Evolutionary conservation across 2,329 filamentous ascomycete genomes (phyloP), one percentile per base, ranked within the genome.

Genomic region (Penicillium rolfsii): DNA sequence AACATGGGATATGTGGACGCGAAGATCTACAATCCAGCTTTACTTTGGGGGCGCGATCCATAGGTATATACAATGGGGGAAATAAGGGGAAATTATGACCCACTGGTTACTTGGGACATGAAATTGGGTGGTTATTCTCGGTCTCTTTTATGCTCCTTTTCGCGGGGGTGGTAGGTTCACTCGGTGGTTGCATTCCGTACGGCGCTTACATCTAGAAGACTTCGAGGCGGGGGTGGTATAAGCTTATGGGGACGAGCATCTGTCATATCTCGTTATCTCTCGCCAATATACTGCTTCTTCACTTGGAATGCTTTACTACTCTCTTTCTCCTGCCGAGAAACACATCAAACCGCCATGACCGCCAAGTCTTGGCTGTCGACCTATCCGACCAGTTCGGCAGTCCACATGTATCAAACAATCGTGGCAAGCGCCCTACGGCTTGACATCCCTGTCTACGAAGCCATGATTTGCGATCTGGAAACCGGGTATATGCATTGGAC

Each of bases 131-230:
- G 26, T 24, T 22, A 22, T 22, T 22, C 19, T 22, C 14, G n/a
- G 28, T 22, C n/a, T 22, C 28, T 33, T 6, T 50, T 30, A 19
- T 22, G 7, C 30, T 14, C 16, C 26, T 48, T n/a, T 28, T n/a
- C 30, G 26, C 16, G 45, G 19, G 26, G 26, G 7, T 16, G 26
- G 7, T 16, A 4, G 48, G 12, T 8, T 50, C 28, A 6, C 8
- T 36, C 26, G 16, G 38, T 26, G 36, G 28, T 46, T 55, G 57
- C 57, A 59, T 59, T 8, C 11, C 36, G 28, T 12, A 50, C 26
- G 57, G 57, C 57, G 57, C 56, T 52, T 59, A 24, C 9, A 50
- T 36, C 45, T 43, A 40, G 46, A 24, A 26, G 24, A 14, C 19
- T 9, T 28, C 9, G 35, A 45, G 41, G 41, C n/a, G n/a, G n/a